phyloP scores from a whole-genome alignment of 257 asterid genomes.

The Gardenia jasminoides region DNA sequence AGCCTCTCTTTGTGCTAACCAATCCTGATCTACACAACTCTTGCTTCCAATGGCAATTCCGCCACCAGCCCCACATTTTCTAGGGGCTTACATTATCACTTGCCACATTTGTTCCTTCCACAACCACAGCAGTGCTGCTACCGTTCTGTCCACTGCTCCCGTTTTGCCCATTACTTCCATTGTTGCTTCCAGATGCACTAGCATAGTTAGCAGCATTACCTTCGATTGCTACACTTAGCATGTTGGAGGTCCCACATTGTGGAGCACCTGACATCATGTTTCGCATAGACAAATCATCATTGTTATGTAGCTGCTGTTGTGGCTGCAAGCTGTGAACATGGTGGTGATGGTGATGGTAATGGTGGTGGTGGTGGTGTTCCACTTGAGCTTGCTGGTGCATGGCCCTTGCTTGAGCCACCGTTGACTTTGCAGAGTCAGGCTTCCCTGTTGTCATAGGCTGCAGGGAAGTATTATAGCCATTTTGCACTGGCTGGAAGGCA shows the following conservation, averaged over 20 bases:
- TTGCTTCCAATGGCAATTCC: slow-evolving; percentile 31
- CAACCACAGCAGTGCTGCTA: slow-evolving; percentile 34
- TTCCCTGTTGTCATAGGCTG: slow-evolving; percentile 28
- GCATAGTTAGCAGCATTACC: slow-evolving; percentile 44
- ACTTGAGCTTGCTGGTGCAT: slow-evolving; percentile 39
- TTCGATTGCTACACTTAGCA: slow-evolving; percentile 25
- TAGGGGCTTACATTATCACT: slow-evolving; percentile 31
- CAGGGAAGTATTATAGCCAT: slow-evolving; percentile 25
- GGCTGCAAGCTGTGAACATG: slow-evolving; percentile 35
- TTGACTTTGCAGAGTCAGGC: slow-evolving; percentile 25
- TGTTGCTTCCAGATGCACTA: slow-evolving; percentile 52
- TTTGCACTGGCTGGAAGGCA: slow-evolving; percentile 35
- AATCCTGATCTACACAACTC: slow-evolving; percentile 36
- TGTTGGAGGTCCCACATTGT: slow-evolving; percentile 23
- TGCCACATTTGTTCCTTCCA: slow-evolving; percentile 36
- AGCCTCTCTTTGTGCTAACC: slow-evolving; percentile 38
- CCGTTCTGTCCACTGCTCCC: slow-evolving; percentile 45
- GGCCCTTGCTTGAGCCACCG: slow-evolving; percentile 23
- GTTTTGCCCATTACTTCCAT: slow-evolving; percentile 40
- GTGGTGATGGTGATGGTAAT: slow-evolving; percentile 49
- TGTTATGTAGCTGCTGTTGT: slow-evolving; percentile 30
- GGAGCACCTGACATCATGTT: slow-evolving; percentile 25
- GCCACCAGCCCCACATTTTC: slow-evolving; percentile 26
- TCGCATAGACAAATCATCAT: slow-evolving; percentile 25
- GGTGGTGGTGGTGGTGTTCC: slow-evolving; percentile 51